Evolutionary conservation across 1,284 basidiomycete genomes (phyloP), one percentile per base, ranked within the genome.

Genomic region (Apiotrichum brassicae): DNA sequence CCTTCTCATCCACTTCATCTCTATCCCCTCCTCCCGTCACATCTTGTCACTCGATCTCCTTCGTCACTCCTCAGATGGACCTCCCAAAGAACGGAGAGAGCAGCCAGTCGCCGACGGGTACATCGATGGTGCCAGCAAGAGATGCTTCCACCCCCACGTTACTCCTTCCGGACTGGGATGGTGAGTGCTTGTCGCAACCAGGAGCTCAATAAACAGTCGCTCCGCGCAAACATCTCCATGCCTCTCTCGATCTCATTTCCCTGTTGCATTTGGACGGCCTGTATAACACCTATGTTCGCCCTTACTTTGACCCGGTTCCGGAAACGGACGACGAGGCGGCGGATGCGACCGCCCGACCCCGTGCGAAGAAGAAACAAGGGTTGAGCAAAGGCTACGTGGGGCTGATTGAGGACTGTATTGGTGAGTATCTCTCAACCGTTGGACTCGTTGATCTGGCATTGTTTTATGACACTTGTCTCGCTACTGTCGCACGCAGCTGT

Each of bases 321-420:
- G 56, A 58, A 39, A 54, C 56, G 47, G 56, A 58, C 38, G 56
- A 58, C 32, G 56, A 58, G 39, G 48, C 33, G 4, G n/a, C n/a
- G n/a, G 56, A 48, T 22, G 45, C 41, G 3, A 13, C 33, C 9
- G 16, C 38, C 8, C 54, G 54, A 25, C 41, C 50, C 23, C 51
- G 48, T 8, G 37, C 45, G 20, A 30, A 36, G 39, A 51, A 49
- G 47, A 52, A 52, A 45, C 56, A 54, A 32, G 56, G 56, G 2
- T 32, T 69, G 51, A 65, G 65, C 24, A 69, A 69, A 44, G 67
- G 67, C 12, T 71, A 69, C 52, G 57, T 56, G 12, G 58, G 60
- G 32, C 49, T 71, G 23, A 43, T 71, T 23, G 64, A 66, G 48
- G 68, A 71, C 49, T 65, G 63, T 51, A 71, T 71, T 22, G 68